Evolutionary conservation across 306 rosid genomes (phyloP).

Genomic region (Vigna reflexopilosa): DNA sequence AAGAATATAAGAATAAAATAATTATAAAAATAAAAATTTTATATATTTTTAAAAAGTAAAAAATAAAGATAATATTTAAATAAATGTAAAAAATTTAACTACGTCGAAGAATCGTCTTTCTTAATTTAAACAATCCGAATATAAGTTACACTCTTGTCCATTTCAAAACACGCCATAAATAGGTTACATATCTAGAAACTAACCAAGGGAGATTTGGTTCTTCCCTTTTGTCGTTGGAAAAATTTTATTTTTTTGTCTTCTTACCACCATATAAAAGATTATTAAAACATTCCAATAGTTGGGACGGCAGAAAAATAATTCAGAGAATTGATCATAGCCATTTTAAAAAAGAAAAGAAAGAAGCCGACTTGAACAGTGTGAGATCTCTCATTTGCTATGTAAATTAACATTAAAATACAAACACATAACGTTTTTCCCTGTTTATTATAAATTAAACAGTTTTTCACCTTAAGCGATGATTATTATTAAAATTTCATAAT

Average conservation of each 20-base stretch:
- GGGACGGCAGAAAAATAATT: conserved; percentile 43
- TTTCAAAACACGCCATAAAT: conserved; percentile 20
- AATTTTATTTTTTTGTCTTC: conserved; percentile 3
- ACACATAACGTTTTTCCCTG: no score
- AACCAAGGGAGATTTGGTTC: conserved; percentile 9
- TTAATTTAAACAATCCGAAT: neutral
- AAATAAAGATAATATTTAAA: no score
- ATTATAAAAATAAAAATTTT: no score
- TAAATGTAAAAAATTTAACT: no score
- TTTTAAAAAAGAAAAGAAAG: conserved; percentile 6
- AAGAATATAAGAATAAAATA: neutral
- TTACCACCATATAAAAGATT: neutral
- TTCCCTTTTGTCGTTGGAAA: neutral
- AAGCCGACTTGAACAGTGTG: neutral
- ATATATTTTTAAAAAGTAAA: no score
- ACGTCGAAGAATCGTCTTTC: no score
- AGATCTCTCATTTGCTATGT: no score
- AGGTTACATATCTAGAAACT: conserved; percentile 18
- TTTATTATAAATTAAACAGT: neutral
- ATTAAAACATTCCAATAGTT: conserved; percentile 7
- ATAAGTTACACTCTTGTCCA: conserved; percentile 31
- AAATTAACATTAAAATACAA: no score
- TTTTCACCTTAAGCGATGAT: no score
- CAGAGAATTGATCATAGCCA: neutral
- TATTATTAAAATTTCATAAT: no score